Evolutionary conservation across 441 rosid species (phyloP), one percentile per base, ranked within the genome.

Genomic region (Syzygium syzygioides): DNA sequence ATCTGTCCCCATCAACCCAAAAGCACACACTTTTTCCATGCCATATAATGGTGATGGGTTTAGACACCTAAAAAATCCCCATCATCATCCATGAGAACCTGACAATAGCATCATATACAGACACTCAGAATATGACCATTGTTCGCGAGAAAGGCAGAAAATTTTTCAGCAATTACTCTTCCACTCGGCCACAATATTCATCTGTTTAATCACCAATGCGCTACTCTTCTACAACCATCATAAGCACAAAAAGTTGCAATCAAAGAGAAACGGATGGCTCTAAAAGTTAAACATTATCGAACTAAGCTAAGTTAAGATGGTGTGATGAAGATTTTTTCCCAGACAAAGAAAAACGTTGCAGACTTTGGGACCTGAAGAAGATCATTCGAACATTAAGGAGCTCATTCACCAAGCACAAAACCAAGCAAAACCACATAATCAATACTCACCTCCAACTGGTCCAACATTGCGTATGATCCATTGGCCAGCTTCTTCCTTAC

Each of bases 401-500:
- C 52, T 41, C 52, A 76, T 37, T 76, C 52, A 41, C 83, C 52
- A 37, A 23, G 15, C 56, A 85, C 55, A 34, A 85, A 34, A 52
- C 87, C 59, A 41, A 76, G 52, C 83, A 76, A 76, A 41, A 7
- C 52, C 52, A 64, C 52, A 64, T 62, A 28, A 79, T 79, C 55
- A 86, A 84, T 48, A 88, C 95, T 50, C 90, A 95, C 99, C 99
- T 96, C 98, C 88, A 97, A 93, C 89, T 96, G 95, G 86, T 96
- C 97, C 91, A 97, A 87, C 45, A 93, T 90, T 85, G 92, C 80
- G 90, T 97, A 97, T 37, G 95, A 93, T 86, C 97, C 99, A 93
- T 91, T 94, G 55, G 92, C 94, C 88, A 97, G 95, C 94, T 97
- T 96, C 94, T 93, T 95, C 93, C 99, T 95, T 83, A 96, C 95